Base-by-base conservation (phyloP, 1,139 yeast species). In the Entelexis paramagnoliae region DNA sequence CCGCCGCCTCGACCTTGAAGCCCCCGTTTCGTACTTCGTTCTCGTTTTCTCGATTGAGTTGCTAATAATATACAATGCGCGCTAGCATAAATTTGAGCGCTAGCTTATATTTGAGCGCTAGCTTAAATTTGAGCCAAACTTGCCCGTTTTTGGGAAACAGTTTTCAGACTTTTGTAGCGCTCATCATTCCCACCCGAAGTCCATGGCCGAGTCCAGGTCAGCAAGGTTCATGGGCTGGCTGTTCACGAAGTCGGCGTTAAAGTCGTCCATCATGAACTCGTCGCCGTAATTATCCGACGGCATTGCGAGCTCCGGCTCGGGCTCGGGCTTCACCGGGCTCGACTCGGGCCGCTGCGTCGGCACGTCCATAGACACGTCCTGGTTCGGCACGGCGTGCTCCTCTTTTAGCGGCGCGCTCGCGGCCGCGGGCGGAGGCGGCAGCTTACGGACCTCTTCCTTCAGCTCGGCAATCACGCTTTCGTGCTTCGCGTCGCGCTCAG, bases 151-250 rank as follows among this genome's bases (percentile, higher is more conserved):
- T n/a, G n/a, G n/a, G n/a, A n/a, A n/a, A n/a, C n/a, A n/a, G n/a
- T n/a, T n/a, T n/a, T n/a, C n/a, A n/a, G n/a, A n/a, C n/a, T n/a
- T n/a, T n/a, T n/a, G n/a, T n/a, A n/a, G 24, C 39, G 10, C n/a
- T 3, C 2, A 3, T 30, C 44, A 57, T 14, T 54, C 56, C 59
- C 59, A 58, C 13, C 52, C 57, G 26, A 55, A 52, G 28, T 57
- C 55, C 59, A 59, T 59, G 3, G 62, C 61, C 9, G 56, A 51
- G 41, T 59, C 62, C 11, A 59, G 56, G 47, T 59, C 62, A 6
- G 56, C 62, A 20, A 59, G 52, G 17, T 59, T 57, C 60, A 58
- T 57, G 1, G 58, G 56, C 7, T 59, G 59, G 22, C 56, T 52
- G 17, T 52, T 46, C 13, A 52, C 56, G 36, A 58, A 53, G 39